phyloP scores from a whole-genome alignment of 257 asterid species.

The Solanum paucissectum region DNA sequence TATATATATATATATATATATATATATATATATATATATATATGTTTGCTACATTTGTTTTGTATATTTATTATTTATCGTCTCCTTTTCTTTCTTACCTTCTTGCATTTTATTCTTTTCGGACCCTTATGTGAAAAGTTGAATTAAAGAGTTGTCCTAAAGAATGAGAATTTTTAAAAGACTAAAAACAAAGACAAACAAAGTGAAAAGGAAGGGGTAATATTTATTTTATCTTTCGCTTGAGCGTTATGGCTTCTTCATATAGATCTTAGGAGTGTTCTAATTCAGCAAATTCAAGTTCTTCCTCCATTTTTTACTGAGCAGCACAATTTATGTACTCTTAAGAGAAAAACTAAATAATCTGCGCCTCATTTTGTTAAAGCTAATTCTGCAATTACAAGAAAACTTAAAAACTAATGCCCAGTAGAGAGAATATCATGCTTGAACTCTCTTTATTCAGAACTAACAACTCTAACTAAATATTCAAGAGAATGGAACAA shows the following conservation, averaged over 20 bases:
- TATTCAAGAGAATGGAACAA: neutral
- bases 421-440: neutral
- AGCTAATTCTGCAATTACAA: neutral
- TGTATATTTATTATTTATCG: no score
- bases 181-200: neutral
- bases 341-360: neutral
- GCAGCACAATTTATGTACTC: neutral
- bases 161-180: no score
- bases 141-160: neutral
- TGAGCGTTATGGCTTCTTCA: neutral
- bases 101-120: no score
- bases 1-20: no score
- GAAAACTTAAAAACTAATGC: neutral
- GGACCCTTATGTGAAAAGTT: neutral
- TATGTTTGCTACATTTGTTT: no score
- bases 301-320: neutral
- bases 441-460: neutral
- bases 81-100: no score
- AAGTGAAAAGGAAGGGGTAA: neutral
- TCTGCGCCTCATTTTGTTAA: neutral
- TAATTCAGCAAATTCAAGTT: neutral
- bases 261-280: neutral
- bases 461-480: neutral
- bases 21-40: no score
- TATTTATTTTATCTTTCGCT: neutral